These are phyloP conservation scores for Blastobotrys terrestris DNA, from an alignment of 805 yeast genomes.

Conservation along the genomic window DNA sequence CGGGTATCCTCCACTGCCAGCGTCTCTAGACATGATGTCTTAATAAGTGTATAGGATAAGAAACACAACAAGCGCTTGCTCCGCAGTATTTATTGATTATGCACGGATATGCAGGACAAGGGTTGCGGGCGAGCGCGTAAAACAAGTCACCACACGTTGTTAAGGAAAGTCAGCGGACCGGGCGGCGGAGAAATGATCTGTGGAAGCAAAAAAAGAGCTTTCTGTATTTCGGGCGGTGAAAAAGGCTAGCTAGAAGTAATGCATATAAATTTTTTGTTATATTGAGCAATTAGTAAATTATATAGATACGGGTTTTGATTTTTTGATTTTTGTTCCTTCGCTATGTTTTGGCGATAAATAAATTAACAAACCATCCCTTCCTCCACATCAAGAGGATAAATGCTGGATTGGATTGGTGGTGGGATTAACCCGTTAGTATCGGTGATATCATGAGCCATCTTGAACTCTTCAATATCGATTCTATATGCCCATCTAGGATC, in stretches of 20 bases:
- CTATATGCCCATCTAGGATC: background rate
- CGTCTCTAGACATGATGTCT: background rate
- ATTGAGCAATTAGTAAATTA: background rate
- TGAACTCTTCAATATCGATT: background rate
- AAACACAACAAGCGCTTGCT: background rate
- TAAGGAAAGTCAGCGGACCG: no score
- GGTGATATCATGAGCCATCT: background rate
- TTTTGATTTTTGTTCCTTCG: no score
- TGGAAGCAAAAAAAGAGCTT: no score
- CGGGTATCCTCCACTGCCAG: constrained; percentile 4
- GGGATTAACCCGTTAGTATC: background rate
- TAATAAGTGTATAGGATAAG: background rate
- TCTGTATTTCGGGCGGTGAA: no score
- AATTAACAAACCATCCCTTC: background rate
- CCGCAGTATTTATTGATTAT: background rate
- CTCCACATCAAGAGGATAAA: background rate
- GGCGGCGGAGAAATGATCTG: background rate
- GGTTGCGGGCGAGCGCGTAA: background rate
- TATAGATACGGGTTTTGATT: no score
- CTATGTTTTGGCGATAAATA: no score
- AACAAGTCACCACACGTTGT: background rate
- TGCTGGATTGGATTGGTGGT: background rate
- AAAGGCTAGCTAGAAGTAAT: no score
- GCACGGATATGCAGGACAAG: background rate
- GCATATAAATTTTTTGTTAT: no score